These are phyloP conservation scores for Termitomyces sp. DNA, from an alignment of 768 basidiomycete species.

Conservation along the genomic window DNA sequence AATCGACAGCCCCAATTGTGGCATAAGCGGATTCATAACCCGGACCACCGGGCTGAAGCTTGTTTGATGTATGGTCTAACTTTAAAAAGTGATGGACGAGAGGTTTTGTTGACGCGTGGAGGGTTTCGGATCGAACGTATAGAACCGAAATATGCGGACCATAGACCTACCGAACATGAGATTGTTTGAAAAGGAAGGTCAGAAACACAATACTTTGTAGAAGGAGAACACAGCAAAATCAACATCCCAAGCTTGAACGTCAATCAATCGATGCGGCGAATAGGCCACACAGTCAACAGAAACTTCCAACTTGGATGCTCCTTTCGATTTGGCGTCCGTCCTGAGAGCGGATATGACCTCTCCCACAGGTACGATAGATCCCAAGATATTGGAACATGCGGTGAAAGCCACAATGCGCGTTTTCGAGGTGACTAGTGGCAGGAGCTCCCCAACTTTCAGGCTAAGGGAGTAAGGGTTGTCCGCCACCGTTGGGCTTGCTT, in stretches of 20 bases:
- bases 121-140: conserved; percentile 46
- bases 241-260: conserved; percentile 73
- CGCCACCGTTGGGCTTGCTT: conserved; percentile 35
- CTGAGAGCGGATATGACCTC: conserved; percentile 48
- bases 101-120: conserved; percentile 47
- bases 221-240: conserved; percentile 68
- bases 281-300: conserved; percentile 77
- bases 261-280: conserved; percentile 65
- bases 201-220: conserved; percentile 53
- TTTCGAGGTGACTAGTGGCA: conserved; percentile 55
- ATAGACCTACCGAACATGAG: conserved; percentile 45
- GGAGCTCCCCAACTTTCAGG: conserved; percentile 47
- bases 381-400: conserved; percentile 73
- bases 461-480: conserved; percentile 64
- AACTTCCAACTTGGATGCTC: conserved; percentile 57
- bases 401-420: conserved; percentile 73
- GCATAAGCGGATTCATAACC: conserved; percentile 69
- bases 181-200: neutral
- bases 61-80: conserved; percentile 40
- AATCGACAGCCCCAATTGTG: conserved; percentile 52
- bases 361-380: conserved; percentile 57
- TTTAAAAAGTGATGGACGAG: conserved; percentile 69
- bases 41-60: conserved; percentile 69
- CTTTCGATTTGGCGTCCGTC: conserved; percentile 41
- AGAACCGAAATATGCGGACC: conserved; percentile 67